Base-by-base conservation (phyloP, 768 basidiomycete species). In the Hydnomerulius pinastri region DNA sequence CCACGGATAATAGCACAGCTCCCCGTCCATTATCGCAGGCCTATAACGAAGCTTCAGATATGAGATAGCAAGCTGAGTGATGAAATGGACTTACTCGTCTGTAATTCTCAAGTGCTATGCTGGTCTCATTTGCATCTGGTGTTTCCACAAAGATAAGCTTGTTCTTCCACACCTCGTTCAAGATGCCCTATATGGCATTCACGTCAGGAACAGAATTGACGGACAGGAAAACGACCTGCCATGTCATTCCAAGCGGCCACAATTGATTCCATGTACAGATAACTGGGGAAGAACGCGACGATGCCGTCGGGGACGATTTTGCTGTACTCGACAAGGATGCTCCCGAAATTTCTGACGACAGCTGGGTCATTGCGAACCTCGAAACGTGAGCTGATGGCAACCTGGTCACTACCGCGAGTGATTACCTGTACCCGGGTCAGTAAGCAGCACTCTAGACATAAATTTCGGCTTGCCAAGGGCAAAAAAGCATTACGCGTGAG, bases 181-280 rank as follows among this genome's bases (percentile, higher is more conserved):
- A 75, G 58, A 99, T 98, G 33, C 96, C 96, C 97, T 99, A 62
- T 24, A 51, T 24, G 45, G 32, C 32, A 10, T 51, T 13, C n/a
- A 15, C 44, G 38, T 54, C 51, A 46, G 36, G 4, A 45, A 46
- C 6, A 23, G 4, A 3, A 7, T 8, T 3, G 17, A 20, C 37
- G 24, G 1, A 30, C 18, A 29, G 24, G 30, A 25, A 42, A 12
- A 38, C 24, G 39, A 72, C 87, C 45, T 66, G 95, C 97, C 97
- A 99, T 99, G 69, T 99, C 97, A 64, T 98, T 98, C 97, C 97
- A 99, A n/a, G 97, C 97, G 2, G 94, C 93, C 10, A 98, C 97
- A 51, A 99, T 99, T 20, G 92, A 94, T 70, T 99, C 97, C 97
- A 99, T 99, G 70, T 99, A 99, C 12, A 99, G 83, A 73, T 99